Conservation (phyloP, 257 asterid genomes). For the Buddleja alternifolia region DNA sequence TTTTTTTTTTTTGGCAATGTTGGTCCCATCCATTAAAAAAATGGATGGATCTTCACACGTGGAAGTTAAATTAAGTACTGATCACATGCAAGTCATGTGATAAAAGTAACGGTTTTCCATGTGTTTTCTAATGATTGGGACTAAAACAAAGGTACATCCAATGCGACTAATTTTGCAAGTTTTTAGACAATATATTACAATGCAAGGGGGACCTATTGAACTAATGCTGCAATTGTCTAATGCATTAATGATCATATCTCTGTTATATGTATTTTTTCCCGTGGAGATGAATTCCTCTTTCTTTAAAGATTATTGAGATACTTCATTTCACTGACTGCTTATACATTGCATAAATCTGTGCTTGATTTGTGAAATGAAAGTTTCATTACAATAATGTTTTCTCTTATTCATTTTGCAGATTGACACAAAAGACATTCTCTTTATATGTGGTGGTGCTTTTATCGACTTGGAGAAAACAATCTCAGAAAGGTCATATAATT, state of each 20-base stretch:
- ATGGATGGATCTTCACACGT: too few relatives aligned
- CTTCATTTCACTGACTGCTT: neutral
- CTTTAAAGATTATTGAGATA: neutral
- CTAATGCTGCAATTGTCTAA: too few relatives aligned
- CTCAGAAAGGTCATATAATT: slow-evolving; percentile 79
- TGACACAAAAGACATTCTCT: slow-evolving; percentile 97
- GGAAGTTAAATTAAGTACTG: too few relatives aligned
- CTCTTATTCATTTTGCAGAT: slow-evolving; percentile 51
- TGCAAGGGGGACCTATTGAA: too few relatives aligned
- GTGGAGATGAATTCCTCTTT: neutral
- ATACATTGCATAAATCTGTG: neutral
- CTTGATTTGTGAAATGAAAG: neutral
- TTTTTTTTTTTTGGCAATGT: too few relatives aligned
- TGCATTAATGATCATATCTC: neutral
- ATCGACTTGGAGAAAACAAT: slow-evolving; percentile 96
- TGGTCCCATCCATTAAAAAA: too few relatives aligned
- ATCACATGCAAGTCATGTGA: too few relatives aligned
- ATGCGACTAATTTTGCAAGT: too few relatives aligned
- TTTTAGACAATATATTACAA: too few relatives aligned
- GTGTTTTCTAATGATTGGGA: too few relatives aligned
- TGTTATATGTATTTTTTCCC: neutral
- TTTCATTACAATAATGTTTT: slow-evolving; percentile 4
- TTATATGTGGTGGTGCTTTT: slow-evolving; percentile 98
- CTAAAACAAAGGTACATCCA: too few relatives aligned
- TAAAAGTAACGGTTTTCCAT: too few relatives aligned